phyloP scores from a whole-genome alignment of 306 rosid genomes.

The Carpinus viminea region DNA sequence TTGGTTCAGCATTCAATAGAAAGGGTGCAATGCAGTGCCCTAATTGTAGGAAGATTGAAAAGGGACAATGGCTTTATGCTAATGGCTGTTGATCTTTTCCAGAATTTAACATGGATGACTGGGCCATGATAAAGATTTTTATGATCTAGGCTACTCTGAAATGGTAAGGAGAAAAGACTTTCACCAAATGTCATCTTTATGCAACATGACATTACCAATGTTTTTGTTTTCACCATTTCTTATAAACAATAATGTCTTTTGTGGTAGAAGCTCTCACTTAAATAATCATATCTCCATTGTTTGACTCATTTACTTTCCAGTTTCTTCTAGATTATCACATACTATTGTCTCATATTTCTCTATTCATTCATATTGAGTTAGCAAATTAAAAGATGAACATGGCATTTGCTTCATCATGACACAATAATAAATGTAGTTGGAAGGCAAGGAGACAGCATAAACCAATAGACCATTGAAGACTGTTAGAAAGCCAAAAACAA shows the following conservation, averaged over 20 bases:
- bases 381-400: neutral
- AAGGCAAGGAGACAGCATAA: neutral
- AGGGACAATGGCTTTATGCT: conserved; percentile 98
- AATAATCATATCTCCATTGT: neutral
- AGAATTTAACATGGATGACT: conserved; percentile 78
- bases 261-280: neutral
- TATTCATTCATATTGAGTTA: neutral
- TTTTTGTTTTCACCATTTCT: neutral
- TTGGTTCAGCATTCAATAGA: conserved; percentile 89
- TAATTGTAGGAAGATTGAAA: conserved; percentile 94
- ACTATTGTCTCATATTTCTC: neutral
- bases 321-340: neutral
- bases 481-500: neutral
- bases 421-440: neutral
- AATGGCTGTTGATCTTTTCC: conserved; percentile 71
- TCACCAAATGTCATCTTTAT: too few species aligned
- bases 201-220: neutral
- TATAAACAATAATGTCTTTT: neutral
- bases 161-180: conserved; percentile 56
- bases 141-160: conserved; percentile 88
- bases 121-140: conserved; percentile 94
- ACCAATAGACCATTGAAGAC: neutral
- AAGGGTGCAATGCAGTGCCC: conserved; percentile 99
- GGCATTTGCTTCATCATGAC: neutral
- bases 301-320: neutral